Percentiles rank a stretch among this genome's conserved stretches.
Conservation (phyloP, 441 rosid species). For the Populus hybrid region DNA sequence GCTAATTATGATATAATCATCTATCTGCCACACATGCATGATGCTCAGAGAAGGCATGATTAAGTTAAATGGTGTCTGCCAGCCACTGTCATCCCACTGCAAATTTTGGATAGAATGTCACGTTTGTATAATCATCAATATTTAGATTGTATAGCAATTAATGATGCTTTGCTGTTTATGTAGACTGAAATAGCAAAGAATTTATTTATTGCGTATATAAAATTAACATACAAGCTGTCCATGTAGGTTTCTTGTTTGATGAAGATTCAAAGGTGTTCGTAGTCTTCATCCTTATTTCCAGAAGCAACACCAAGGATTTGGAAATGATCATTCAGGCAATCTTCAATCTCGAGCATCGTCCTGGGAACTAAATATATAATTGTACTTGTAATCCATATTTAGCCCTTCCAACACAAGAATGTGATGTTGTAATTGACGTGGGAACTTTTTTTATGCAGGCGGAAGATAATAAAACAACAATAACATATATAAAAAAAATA, state of each 20-base stretch:
- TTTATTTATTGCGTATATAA: not conserved
- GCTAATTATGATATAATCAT: too few species aligned
- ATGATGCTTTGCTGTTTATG: not conserved
- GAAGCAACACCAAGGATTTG: slow-evolving; percentile 23
- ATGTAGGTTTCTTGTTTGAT: slow-evolving; percentile 79
- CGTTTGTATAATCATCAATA: not conserved
- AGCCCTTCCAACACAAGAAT: not conserved
- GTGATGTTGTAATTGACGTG: not conserved
- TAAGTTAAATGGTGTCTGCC: not conserved
- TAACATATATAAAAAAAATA: too few species aligned
- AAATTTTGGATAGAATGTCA: not conserved
- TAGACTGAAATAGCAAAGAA: too few species aligned
- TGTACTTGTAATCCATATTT: not conserved
- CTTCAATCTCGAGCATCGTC: slow-evolving; percentile 11
- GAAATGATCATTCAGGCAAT: slow-evolving; percentile 10
- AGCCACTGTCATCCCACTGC: not conserved
- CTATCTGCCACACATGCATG: not conserved
- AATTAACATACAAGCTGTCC: slow-evolving; percentile 9
- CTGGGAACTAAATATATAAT: slow-evolving; percentile 1
- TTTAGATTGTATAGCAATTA: not conserved
- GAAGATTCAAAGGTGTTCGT: slow-evolving; percentile 78
- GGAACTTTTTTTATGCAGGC: not conserved
- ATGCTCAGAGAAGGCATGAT: not conserved
- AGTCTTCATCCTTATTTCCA: slow-evolving; percentile 65
- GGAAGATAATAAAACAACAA: too few species aligned